Percentiles rank a stretch among this genome's conserved stretches.
phyloP scores from a whole-genome alignment of 2,329 filamentous ascomycete genomes.

The Sporothrix euskadiensis region DNA sequence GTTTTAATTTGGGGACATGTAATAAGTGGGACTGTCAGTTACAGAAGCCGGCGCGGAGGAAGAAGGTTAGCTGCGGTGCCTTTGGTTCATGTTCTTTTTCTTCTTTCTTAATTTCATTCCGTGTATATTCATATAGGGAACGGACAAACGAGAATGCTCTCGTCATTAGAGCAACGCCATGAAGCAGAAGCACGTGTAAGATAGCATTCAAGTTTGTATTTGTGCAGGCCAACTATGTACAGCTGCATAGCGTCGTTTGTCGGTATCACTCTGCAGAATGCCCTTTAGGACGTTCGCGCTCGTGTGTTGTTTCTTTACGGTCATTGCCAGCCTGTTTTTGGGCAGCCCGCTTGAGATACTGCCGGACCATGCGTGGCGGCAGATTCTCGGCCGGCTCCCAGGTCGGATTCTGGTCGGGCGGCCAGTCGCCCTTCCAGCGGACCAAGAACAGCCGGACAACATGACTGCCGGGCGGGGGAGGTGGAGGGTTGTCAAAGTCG shows the following conservation, averaged over 20 bases:
- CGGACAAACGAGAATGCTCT: background rate
- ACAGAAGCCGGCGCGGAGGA: background rate
- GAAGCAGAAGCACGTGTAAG: too few relatives aligned
- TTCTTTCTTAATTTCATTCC: background rate
- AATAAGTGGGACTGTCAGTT: background rate
- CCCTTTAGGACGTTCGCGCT: background rate
- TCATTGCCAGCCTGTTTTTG: background rate
- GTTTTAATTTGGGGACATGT: background rate
- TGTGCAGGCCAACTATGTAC: too few relatives aligned
- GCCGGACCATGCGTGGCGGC: conserved; percentile 43
- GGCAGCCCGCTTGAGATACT: conserved; percentile 42
- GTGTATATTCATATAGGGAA: background rate
- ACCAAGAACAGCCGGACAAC: conserved; percentile 52
- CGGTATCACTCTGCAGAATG: background rate
- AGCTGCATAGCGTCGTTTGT: too few relatives aligned
- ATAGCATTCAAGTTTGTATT: too few relatives aligned
- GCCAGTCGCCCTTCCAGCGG: conserved; percentile 60
- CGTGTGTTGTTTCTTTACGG: background rate
- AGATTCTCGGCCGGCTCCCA: conserved; percentile 61
- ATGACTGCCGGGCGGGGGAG: conserved; percentile 31
- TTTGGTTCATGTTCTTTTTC: background rate
- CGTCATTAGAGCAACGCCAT: background rate
- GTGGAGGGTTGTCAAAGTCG: conserved; percentile 23
- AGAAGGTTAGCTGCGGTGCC: background rate
- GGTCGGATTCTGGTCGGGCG: conserved; percentile 55